Conservation (phyloP, 106 monocot species). For the Platanthera zijinensis region DNA sequence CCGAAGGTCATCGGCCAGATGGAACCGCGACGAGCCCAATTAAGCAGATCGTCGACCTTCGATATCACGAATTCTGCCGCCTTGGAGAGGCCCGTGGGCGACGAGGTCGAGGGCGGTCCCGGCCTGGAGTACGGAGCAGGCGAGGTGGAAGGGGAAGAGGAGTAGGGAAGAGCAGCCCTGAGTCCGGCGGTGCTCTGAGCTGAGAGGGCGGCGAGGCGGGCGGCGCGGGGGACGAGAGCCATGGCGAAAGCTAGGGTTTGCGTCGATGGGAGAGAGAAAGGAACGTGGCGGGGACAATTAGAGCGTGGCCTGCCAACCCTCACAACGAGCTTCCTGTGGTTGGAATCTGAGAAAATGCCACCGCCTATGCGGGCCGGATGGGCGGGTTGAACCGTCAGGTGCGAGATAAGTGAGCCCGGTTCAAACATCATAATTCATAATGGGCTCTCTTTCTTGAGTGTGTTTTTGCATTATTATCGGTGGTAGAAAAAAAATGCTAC, state of each 20-base stretch:
- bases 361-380: neutral
- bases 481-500: no score
- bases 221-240: conserved; percentile 74
- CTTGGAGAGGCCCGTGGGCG: conserved; percentile 66
- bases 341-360: neutral
- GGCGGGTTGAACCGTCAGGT: neutral
- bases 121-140: conserved; percentile 40
- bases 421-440: no score
- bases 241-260: conserved; percentile 23
- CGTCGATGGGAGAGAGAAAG: neutral
- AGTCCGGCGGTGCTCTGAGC: conserved; percentile 18
- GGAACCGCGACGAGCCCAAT: conserved; percentile 90
- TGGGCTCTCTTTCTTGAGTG: no score
- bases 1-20: conserved; percentile 97
- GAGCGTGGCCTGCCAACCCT: neutral
- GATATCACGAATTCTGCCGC: conserved; percentile 93
- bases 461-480: no score
- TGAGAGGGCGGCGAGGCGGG: conserved; percentile 50
- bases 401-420: no score
- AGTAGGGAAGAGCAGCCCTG: conserved; percentile 20
- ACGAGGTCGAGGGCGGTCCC: conserved; percentile 42
- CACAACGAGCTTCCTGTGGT: neutral
- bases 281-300: neutral
- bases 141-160: conserved; percentile 21
- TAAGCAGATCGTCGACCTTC: conserved; percentile 94